phyloP scores from a whole-genome alignment of 2,329 filamentous ascomycete genomes.

The Chaetomiaceae sp. region DNA sequence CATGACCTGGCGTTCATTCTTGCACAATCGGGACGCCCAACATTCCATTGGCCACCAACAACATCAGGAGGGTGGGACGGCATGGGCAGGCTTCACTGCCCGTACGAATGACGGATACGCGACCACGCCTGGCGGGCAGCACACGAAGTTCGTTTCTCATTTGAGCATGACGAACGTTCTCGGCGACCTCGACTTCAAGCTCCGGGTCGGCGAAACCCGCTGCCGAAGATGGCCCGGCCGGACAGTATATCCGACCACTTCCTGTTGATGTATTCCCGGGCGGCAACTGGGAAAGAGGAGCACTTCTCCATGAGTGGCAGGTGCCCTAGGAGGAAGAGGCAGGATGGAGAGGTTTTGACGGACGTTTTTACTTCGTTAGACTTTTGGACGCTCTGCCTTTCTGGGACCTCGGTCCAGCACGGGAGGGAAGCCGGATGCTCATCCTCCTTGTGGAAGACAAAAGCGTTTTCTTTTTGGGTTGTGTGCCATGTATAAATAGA shows the following conservation, averaged over 20 bases:
- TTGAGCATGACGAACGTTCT: neutral
- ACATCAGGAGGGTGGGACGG: neutral
- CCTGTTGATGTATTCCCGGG: constrained; percentile 9
- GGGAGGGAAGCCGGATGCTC: constrained; percentile 2
- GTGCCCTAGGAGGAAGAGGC: constrained; percentile 8
- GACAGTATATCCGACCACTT: neutral
- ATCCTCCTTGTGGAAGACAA: constrained; percentile 16
- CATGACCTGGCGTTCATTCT: constrained; percentile 13
- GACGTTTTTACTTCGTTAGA: neutral
- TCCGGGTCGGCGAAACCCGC: neutral
- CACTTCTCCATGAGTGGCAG: constrained; percentile 13
- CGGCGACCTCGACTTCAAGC: neutral
- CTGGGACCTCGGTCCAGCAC: constrained; percentile 6
- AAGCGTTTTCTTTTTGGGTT: constrained; percentile 17
- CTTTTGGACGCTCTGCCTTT: constrained; percentile 15
- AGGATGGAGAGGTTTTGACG: too few relatives aligned
- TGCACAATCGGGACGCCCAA: too few relatives aligned
- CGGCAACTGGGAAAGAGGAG: constrained; percentile 1
- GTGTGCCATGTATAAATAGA: constrained; percentile 19
- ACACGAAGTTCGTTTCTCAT: neutral
- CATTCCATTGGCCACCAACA: neutral
- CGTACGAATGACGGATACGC: neutral
- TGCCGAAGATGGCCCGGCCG: neutral
- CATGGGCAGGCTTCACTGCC: neutral
- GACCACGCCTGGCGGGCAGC: neutral